phyloP scores from a whole-genome alignment of 2,329 filamentous ascomycete species.

The Fonsecaea monophora region DNA sequence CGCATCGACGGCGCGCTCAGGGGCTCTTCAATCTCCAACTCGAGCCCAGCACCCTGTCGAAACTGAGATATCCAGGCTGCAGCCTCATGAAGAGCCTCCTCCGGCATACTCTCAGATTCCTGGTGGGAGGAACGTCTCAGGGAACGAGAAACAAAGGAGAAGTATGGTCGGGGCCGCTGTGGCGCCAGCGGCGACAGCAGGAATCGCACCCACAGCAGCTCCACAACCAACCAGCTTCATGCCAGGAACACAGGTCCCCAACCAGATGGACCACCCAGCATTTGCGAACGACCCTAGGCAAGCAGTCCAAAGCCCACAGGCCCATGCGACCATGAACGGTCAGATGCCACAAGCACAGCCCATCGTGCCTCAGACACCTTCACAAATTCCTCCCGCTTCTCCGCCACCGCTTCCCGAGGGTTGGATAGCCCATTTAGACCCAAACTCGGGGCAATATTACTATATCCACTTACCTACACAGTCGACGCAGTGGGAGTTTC shows the following conservation, averaged over 20 bases:
- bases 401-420: conserved; percentile 94
- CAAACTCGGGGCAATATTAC: conserved; percentile 96
- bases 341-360: conserved; percentile 31
- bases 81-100: conserved; percentile 71
- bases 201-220: conserved; percentile 32
- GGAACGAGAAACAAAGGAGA: conserved; percentile 76
- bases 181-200: conserved; percentile 32
- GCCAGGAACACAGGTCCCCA: conserved; percentile 44
- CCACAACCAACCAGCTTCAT: conserved; percentile 30
- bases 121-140: conserved; percentile 62
- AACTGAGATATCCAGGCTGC: conserved; percentile 83
- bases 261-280: conserved; percentile 73
- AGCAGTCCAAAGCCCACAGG: conserved; percentile 43
- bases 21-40: conserved; percentile 38
- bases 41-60: conserved; percentile 74
- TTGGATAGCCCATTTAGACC: conserved; percentile 96
- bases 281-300: conserved; percentile 82
- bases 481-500: conserved; percentile 98
- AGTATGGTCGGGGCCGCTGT: conserved; percentile 42
- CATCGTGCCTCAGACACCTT: conserved; percentile 39
- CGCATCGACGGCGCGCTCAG: conserved; percentile 49
- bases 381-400: conserved; percentile 71
- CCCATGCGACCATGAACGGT: conserved; percentile 39
- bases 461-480: conserved; percentile 97
- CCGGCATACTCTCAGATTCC: conserved; percentile 90